Base-by-base conservation (phyloP, 2,329 filamentous ascomycete species). In the Fusarium falciforme region DNA sequence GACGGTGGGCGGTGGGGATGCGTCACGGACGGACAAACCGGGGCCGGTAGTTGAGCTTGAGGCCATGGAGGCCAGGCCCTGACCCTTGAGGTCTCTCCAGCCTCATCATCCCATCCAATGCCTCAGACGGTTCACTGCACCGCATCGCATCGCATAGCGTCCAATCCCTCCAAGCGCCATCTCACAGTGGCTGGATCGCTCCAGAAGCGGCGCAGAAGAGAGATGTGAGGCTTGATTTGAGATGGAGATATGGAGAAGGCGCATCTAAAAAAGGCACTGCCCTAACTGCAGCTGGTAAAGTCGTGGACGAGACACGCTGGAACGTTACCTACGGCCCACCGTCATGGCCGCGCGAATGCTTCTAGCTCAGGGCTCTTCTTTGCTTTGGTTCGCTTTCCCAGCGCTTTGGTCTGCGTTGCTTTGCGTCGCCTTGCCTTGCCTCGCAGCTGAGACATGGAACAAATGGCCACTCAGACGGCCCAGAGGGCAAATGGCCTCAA, bases 281-380 rank as follows among this genome's bases (percentile, higher is more conserved):
- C 60, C 66, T 74, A 60, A 63, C 71, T 63, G 4, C 14, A 61
- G 10, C 12, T 10, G 27, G 71, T 62, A 64, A 74, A 60, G 35
- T 36, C 16, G 16, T 16, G 40, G 68, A 72, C 70, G 58, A 73
- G 55, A 38, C 61, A 66, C 60, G 47, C 72, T 75, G 72, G 69
- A 75, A 75, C 72, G 72, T 75, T 75, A 75, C 72, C 66, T 73
- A 72, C 66, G 72, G 61, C 63, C 72, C 72, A 73, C 72, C 63
- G 63, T 59, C 67, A 70, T 59, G 69, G 72, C 72, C 63, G 69
- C 69, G 58, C 40, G 57, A 73, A 72, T 61, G 66, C 62, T 65
- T 74, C 71, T 49, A 67, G 29, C 27, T 49, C 33, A 49, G 36
- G 47, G 40, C 42, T 20, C 20, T 31, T 57, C 67, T 73, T 63